Conservation (phyloP, 148 eudicot genomes). For the Cornus suecica region DNA sequence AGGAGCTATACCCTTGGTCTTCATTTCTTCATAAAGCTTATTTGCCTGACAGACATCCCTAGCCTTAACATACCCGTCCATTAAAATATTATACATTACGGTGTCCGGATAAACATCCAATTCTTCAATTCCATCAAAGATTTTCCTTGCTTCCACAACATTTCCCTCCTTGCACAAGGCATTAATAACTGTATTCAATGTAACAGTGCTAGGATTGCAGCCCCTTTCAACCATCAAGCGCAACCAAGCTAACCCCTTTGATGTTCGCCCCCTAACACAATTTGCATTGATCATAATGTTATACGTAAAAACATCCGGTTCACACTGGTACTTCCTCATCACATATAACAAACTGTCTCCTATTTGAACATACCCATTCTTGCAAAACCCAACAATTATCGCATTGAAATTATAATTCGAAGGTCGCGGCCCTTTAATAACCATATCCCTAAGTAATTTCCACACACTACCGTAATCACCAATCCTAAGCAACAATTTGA, state of each 20-base stretch:
- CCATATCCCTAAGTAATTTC: slow-evolving; percentile 83
- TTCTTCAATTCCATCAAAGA: slow-evolving; percentile 51
- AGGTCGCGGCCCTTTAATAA: slow-evolving; percentile 60
- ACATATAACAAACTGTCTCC: slow-evolving; percentile 65
- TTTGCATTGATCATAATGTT: slow-evolving; percentile 77
- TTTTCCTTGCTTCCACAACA: slow-evolving; percentile 54
- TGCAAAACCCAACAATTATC: slow-evolving; percentile 77
- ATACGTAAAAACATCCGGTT: slow-evolving; percentile 66
- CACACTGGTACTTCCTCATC: slow-evolving; percentile 60
- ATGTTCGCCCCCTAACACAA: slow-evolving; percentile 62
- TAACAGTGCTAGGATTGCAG: slow-evolving; percentile 50
- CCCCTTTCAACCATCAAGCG: slow-evolving; percentile 60
- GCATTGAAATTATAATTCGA: slow-evolving; percentile 44
- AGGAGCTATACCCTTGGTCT: slow-evolving; percentile 49
- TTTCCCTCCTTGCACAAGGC: slow-evolving; percentile 87
- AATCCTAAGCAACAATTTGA: slow-evolving; percentile 58
- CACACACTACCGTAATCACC: slow-evolving; percentile 84
- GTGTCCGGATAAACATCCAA: slow-evolving; percentile 50
- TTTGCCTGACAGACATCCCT: slow-evolving; percentile 60
- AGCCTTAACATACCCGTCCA: slow-evolving; percentile 86
- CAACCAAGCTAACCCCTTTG: slow-evolving; percentile 53
- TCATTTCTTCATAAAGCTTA: slow-evolving; percentile 70
- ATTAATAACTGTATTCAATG: slow-evolving; percentile 55
- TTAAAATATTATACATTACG: slow-evolving; percentile 53
- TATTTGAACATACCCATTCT: slow-evolving; percentile 45